Conservation (phyloP, 257 asterid species). For the Thymus mandschuricus region DNA sequence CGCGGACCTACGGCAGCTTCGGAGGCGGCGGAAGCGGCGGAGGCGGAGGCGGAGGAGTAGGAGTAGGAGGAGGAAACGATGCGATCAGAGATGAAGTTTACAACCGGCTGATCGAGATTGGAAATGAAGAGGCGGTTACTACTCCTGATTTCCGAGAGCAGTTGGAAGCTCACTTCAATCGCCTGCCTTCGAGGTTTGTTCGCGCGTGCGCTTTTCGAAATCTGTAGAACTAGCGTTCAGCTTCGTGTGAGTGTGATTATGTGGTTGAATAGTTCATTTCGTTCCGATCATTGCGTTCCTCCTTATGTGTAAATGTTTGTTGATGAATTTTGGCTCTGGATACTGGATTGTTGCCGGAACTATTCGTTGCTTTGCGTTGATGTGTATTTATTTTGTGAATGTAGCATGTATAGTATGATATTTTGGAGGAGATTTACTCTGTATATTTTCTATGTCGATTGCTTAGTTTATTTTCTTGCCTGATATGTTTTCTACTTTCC, state of each 20-base stretch:
- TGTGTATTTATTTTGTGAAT: constrained; percentile 16
- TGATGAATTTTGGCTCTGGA: constrained; percentile 19
- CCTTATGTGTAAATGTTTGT: neutral
- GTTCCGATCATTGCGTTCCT: neutral
- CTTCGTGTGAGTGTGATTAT: constrained; percentile 5
- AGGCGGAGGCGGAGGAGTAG: constrained; percentile 50
- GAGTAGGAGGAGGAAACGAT: constrained; percentile 54
- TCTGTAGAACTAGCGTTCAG: neutral
- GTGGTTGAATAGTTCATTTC: constrained; percentile 22
- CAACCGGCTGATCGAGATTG: constrained; percentile 63
- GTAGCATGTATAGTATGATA: constrained; percentile 13
- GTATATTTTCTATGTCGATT: constrained; percentile 1
- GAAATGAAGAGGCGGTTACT: constrained; percentile 62
- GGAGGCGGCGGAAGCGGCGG: constrained; percentile 53
- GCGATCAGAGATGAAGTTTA: constrained; percentile 68
- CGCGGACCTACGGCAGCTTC: constrained; percentile 68
- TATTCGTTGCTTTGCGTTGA: neutral
- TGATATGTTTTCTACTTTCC: neutral
- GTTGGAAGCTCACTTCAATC: constrained; percentile 83
- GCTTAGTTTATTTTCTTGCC: neutral
- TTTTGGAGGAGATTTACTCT: neutral
- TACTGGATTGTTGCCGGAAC: neutral
- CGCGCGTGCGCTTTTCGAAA: constrained; percentile 20
- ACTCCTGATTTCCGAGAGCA: constrained; percentile 67
- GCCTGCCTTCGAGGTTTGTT: constrained; percentile 80